Conservation (phyloP, 2,329 filamentous ascomycete genomes). For the Hypoxylon sp. region DNA sequence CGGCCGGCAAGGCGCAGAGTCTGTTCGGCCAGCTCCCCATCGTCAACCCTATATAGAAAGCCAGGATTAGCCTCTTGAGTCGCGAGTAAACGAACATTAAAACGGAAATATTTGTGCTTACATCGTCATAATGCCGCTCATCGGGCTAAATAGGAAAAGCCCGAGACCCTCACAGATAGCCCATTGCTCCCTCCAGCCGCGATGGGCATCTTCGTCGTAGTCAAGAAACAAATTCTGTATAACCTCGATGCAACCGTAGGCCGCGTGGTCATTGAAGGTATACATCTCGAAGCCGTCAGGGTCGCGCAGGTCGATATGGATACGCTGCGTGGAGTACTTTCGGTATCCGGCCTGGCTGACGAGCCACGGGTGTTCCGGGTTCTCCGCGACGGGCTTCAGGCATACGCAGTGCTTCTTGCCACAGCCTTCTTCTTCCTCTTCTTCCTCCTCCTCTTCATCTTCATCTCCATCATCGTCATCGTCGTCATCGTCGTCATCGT, state of each 20-base stretch:
- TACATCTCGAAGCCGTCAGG: constrained; percentile 58
- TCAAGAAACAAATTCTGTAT: constrained; percentile 58
- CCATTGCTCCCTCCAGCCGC: constrained; percentile 55
- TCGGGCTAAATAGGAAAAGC: constrained; percentile 46
- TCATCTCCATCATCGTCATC: constrained; percentile 10
- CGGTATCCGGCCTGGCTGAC: constrained; percentile 48
- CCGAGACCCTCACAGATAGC: constrained; percentile 55
- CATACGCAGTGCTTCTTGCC: constrained; percentile 50
- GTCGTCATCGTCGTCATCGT: constrained; percentile 27
- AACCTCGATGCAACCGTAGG: constrained; percentile 57
- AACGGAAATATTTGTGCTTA: constrained; percentile 26
- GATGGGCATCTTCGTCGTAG: constrained; percentile 51
- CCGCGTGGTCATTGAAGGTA: constrained; percentile 57
- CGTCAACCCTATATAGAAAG: constrained; percentile 44
- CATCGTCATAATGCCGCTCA: constrained; percentile 34
- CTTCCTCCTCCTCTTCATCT: constrained; percentile 13
- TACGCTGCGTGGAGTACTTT: constrained; percentile 44
- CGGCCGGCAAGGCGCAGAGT: constrained; percentile 45
- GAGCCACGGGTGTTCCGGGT: constrained; percentile 52
- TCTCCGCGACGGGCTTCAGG: constrained; percentile 45
- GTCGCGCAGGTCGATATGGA: constrained; percentile 43
- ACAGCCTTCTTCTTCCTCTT: constrained; percentile 29
- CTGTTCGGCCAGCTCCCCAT: constrained; percentile 42
- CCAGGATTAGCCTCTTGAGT: constrained; percentile 5
- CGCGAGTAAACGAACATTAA: not conserved